phyloP scores from a whole-genome alignment of 2,329 filamentous ascomycete genomes.

The Purpureocillium takamizusanense region DNA sequence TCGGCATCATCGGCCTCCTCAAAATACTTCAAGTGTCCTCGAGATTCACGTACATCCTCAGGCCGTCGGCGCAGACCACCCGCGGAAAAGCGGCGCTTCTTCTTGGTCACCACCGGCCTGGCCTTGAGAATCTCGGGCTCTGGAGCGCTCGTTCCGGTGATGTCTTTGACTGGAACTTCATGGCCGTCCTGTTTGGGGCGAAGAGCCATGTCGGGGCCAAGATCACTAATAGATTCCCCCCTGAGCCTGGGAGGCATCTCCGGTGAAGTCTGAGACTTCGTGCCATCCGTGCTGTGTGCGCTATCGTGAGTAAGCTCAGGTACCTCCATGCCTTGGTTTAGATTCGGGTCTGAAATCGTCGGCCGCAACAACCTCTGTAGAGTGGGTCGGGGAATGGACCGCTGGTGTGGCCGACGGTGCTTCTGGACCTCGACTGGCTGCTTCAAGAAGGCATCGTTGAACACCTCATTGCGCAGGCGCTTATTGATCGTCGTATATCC shows the following conservation, averaged over 20 bases:
- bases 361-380: slow-evolving; percentile 35
- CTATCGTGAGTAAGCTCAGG: neutral
- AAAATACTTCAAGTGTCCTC: slow-evolving; percentile 80
- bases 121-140: slow-evolving; percentile 47
- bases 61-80: slow-evolving; percentile 71
- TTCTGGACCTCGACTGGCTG: slow-evolving; percentile 75
- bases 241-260: neutral
- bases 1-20: slow-evolving; percentile 82
- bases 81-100: slow-evolving; percentile 74
- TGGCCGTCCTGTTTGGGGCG: slow-evolving; percentile 24
- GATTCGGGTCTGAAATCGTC: slow-evolving; percentile 34
- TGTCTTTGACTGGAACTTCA: slow-evolving; percentile 36
- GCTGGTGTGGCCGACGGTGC: slow-evolving; percentile 61
- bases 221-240: slow-evolving; percentile 16
- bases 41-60: slow-evolving; percentile 58
- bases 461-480: slow-evolving; percentile 78
- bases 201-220: slow-evolving; percentile 17
- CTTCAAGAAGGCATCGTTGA: slow-evolving; percentile 84
- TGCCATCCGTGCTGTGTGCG: slow-evolving; percentile 5
- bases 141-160: slow-evolving; percentile 56
- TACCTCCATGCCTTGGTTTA: slow-evolving; percentile 9
- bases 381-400: slow-evolving; percentile 49
- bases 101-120: slow-evolving; percentile 29
- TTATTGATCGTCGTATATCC: slow-evolving; percentile 89
- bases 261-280: neutral